These are phyloP conservation scores for Xylaria sp. DNA, from an alignment of 2,329 filamentous ascomycete species.

Conservation along the genomic window DNA sequence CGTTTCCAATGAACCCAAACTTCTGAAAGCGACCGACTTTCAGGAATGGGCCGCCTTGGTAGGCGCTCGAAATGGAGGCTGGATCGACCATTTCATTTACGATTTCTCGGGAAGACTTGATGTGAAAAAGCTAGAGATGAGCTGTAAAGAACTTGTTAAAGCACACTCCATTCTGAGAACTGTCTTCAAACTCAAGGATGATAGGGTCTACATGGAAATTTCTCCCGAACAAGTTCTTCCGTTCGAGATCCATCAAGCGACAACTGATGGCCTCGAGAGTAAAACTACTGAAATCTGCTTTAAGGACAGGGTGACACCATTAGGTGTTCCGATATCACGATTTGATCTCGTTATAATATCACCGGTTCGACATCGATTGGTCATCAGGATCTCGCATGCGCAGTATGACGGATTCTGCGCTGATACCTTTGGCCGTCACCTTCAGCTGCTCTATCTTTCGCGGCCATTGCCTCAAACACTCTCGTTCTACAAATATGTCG, in stretches of 20 bases:
- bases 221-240: constrained; percentile 3
- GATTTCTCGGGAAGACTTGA: constrained; percentile 15
- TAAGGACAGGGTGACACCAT: constrained; percentile 10
- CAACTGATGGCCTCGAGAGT: constrained; percentile 15
- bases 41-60: constrained; percentile 19
- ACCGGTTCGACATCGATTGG: constrained; percentile 7
- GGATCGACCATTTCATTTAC: constrained; percentile 17
- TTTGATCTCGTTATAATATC: constrained; percentile 11
- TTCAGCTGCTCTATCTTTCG: constrained; percentile 9
- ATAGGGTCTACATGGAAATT: constrained; percentile 11
- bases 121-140: not conserved
- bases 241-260: constrained; percentile 7
- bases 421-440: constrained; percentile 1
- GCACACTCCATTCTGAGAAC: constrained; percentile 10
- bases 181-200: not conserved
- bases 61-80: constrained; percentile 16
- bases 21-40: constrained; percentile 11
- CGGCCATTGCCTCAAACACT: constrained; percentile 14
- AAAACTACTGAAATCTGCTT: constrained; percentile 10
- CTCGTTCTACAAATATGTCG: constrained; percentile 11
- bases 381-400: constrained; percentile 14
- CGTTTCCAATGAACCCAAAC: not conserved
- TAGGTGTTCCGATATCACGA: constrained; percentile 11
- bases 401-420: constrained; percentile 20
- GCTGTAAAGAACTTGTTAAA: constrained; percentile 6